Percentiles rank a stretch among this genome's conserved stretches.
Evolutionary conservation across 1,139 yeast genomes (phyloP).

Genomic region (Wickerhamomyces sp.): DNA sequence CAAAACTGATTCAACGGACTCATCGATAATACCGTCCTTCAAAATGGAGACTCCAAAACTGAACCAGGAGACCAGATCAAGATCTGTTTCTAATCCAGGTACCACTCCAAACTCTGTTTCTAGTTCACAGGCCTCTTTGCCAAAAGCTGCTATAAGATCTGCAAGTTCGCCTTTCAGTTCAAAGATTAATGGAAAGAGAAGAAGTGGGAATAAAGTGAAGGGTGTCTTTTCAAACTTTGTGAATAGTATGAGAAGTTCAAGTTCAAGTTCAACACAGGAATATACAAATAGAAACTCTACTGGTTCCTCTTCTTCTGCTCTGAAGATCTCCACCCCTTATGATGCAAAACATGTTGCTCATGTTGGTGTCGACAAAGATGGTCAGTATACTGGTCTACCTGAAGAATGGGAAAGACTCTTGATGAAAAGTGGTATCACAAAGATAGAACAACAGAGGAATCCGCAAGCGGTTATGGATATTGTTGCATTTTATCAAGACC

Average conservation of each 20-base stretch:
- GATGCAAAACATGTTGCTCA: slow-evolving; percentile 90
- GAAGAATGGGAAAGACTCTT: slow-evolving; percentile 85
- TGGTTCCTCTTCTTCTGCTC: slow-evolving; percentile 29
- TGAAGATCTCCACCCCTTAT: slow-evolving; percentile 83
- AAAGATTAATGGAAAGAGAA: slow-evolving; percentile 21
- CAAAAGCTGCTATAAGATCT: slow-evolving; percentile 14
- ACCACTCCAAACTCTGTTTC: slow-evolving; percentile 13
- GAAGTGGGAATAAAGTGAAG: slow-evolving; percentile 36
- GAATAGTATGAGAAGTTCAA: slow-evolving; percentile 34
- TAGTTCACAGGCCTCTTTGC: slow-evolving; percentile 14
- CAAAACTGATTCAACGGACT: slow-evolving; percentile 6
- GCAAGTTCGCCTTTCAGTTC: slow-evolving; percentile 19
- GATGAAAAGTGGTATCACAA: slow-evolving; percentile 81
- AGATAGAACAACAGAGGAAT: slow-evolving; percentile 79
- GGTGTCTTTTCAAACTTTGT: slow-evolving; percentile 47
- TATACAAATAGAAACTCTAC: slow-evolving; percentile 18
- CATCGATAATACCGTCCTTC: slow-evolving; percentile 11
- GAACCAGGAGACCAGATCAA: slow-evolving; percentile 6
- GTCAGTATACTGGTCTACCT: slow-evolving; percentile 87
- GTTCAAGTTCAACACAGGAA: slow-evolving; percentile 22
- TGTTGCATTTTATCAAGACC: slow-evolving; percentile 79
- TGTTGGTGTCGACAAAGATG: slow-evolving; percentile 81
- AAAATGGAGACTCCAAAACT: slow-evolving; percentile 14
- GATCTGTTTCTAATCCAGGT: slow-evolving; percentile 18
- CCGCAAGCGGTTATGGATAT: slow-evolving; percentile 95